A percentile compares a stretch with the other conserved stretches of the same genome.
Evolutionary conservation across 1,284 basidiomycete genomes (phyloP).

Genomic region (Peniophora sp.): DNA sequence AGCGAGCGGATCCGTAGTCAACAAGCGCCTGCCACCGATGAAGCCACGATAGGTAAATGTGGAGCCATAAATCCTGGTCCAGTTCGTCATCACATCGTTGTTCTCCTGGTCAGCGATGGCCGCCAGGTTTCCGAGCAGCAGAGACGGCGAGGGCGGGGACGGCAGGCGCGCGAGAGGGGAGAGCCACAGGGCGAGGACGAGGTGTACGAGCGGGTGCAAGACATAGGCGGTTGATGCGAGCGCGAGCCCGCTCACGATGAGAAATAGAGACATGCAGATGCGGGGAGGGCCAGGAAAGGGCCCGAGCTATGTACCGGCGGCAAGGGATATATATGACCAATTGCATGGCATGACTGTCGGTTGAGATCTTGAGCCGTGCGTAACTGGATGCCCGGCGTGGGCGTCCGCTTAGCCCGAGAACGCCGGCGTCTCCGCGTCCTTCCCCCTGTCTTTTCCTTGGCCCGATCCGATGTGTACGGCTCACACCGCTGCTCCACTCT

Average conservation of each 20-base stretch:
- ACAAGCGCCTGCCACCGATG: constrained; percentile 42
- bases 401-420: no score
- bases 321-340: no score
- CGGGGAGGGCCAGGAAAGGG: neutral
- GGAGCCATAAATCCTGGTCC: constrained; percentile 39
- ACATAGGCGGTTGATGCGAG: constrained; percentile 17
- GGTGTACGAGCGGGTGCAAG: constrained; percentile 24
- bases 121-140: constrained; percentile 48
- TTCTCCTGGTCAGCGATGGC: constrained; percentile 54
- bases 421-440: no score
- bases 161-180: constrained; percentile 32
- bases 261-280: neutral
- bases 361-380: no score
- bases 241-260: constrained; percentile 7
- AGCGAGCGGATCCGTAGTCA: constrained; percentile 54
- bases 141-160: constrained; percentile 30
- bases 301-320: neutral
- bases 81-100: constrained; percentile 38
- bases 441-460: no score
- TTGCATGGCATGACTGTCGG: no score
- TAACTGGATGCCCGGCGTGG: no score
- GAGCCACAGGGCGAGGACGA: constrained; percentile 24
- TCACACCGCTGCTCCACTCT: no score
- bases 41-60: constrained; percentile 52
- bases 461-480: no score